A percentile compares a stretch with the other conserved stretches of the same genome.
These are phyloP conservation scores for Syncephalastrum monosporum DNA, from an alignment of 371 early-diverging fungal genomes.

Conservation along the genomic window DNA sequence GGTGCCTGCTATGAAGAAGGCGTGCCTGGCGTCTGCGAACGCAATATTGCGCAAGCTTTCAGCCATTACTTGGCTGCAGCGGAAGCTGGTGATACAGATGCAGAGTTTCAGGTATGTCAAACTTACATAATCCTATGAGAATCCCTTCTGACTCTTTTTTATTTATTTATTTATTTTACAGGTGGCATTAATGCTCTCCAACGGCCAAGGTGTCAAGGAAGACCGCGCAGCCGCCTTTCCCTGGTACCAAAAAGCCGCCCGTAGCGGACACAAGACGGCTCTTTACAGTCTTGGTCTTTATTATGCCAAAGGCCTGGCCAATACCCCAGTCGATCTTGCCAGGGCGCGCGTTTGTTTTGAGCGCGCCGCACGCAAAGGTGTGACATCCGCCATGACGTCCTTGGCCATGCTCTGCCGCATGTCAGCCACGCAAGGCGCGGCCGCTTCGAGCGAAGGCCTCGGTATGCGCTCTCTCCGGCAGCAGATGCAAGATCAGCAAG, in stretches of 20 bases:
- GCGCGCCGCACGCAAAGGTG: constrained; percentile 36
- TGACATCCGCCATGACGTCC: constrained; percentile 32
- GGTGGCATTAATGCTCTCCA: constrained; percentile 33
- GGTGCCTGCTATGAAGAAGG: constrained; percentile 36
- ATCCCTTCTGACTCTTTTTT: background rate
- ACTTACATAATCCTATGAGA: background rate
- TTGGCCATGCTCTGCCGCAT: constrained; percentile 26
- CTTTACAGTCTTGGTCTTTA: constrained; percentile 37
- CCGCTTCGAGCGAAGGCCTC: background rate
- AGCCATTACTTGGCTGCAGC: constrained; percentile 24
- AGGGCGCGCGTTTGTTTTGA: constrained; percentile 30
- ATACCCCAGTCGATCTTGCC: constrained; percentile 23
- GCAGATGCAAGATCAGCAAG: constrained; percentile 28
- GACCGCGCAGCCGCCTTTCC: constrained; percentile 38
- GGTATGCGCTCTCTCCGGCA: background rate
- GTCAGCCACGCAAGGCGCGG: background rate
- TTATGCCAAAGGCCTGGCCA: constrained; percentile 40
- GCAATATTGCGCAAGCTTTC: constrained; percentile 19
- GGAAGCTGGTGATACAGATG: constrained; percentile 22
- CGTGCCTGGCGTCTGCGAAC: constrained; percentile 14
- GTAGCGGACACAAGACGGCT: constrained; percentile 36
- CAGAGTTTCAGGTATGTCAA: constrained; percentile 26
- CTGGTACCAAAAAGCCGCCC: constrained; percentile 53
- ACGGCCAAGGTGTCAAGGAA: constrained; percentile 42
- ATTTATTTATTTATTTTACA: too few relatives aligned